Evolutionary conservation across 2,329 filamentous ascomycete genomes (phyloP), one percentile per base, ranked within the genome.

Genomic region (Sporothrix pallida): DNA sequence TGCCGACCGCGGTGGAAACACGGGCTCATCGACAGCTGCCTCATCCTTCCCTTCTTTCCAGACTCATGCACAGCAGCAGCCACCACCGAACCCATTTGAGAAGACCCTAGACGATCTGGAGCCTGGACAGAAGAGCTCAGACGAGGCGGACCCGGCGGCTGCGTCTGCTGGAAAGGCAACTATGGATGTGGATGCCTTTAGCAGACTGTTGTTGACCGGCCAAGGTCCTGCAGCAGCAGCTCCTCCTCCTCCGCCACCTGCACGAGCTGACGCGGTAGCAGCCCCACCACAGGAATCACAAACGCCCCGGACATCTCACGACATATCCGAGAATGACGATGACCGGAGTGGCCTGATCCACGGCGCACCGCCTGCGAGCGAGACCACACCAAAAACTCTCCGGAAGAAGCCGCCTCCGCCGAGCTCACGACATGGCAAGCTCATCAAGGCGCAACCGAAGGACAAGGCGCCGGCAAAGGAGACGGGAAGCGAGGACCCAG

Each of bases 171-270:
- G 82, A 9, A 85, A 83, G 76, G 83, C 80, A 20, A 86, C 89
- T 0, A 82, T 95, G 76, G 92, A 96, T 79, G 93, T 95, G 0
- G 90, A 93, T 79, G 90, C 92, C 8, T 96, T 96, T 82, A 91
- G 90, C 79, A 87, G 91, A 74, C 82, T 96, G 75, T 86, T 96
- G 67, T 85, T 96, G 83, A 96, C 92, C 0, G 93, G 93, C 23
- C 88, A 90, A 78, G 73, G 44, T 80, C 87, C 50, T 86, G 82
- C 58, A 65, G 77, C 78, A 46, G 75, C 79, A 5, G 78, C 37
- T 75, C 76, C 52, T 75, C 77, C 75, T 73, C 79, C 68, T 74
- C 78, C 73, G 67, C 79, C 76, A 20, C 70, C 79, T 44, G 70
- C 74, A 44, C 73, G 75, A 73, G 75, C 77, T 75, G 88, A 91